Percentiles rank a stretch among this genome's conserved stretches.
Evolutionary conservation across 441 rosid genomes (phyloP).

Genomic region (Syzygium syzygioides): DNA sequence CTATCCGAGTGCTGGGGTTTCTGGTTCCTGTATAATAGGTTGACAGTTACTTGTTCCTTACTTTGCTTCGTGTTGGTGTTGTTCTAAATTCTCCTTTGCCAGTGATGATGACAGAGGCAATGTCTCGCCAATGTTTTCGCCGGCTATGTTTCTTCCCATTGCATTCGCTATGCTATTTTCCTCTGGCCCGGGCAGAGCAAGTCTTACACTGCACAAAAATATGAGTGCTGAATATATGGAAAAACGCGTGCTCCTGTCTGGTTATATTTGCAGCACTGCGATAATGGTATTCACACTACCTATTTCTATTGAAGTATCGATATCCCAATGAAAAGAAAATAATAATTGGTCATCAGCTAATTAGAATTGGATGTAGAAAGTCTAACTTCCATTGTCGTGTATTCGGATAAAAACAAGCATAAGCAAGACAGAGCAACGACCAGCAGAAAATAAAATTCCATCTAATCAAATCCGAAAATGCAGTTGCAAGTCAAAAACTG

Average conservation of each 20-base stretch:
- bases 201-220: background rate
- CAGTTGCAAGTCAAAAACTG: background rate
- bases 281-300: too few relatives aligned
- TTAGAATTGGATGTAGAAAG: too few relatives aligned
- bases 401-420: background rate
- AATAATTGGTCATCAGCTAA: too few relatives aligned
- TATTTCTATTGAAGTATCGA: too few relatives aligned
- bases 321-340: too few relatives aligned
- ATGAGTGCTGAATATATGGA: background rate
- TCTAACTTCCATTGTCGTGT: background rate
- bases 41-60: slow-evolving; percentile 20
- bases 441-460: background rate
- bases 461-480: background rate
- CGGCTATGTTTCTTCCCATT: slow-evolving; percentile 24
- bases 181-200: background rate
- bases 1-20: slow-evolving; percentile 46
- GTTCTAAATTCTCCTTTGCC: slow-evolving; percentile 25
- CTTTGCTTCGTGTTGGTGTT: slow-evolving; percentile 16
- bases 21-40: slow-evolving; percentile 68
- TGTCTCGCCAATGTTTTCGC: slow-evolving; percentile 2
- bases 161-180: background rate
- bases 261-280: too few relatives aligned
- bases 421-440: background rate
- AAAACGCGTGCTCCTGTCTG: background rate
- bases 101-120: slow-evolving; percentile 31